Base-by-base conservation (phyloP, 441 rosid genomes). In the Biscutella laevigata region DNA sequence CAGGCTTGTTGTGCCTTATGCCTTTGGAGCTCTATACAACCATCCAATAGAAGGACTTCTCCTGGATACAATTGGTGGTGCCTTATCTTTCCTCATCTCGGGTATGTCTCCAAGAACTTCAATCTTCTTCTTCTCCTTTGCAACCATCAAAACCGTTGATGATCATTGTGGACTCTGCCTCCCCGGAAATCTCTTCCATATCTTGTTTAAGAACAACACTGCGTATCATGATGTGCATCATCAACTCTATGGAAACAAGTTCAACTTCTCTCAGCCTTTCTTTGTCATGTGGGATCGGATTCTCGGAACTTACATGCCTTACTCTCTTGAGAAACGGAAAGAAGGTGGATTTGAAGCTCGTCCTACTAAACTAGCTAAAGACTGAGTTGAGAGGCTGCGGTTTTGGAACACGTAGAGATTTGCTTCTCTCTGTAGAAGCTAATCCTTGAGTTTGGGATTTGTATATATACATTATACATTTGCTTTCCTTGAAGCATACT, bases 271-370 rank as follows among this genome's bases (percentile, higher is more conserved):
- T 10, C 57, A 48, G 41, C 57, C 64, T 14, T 48, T 59, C 48
- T 59, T 59, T 2, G 46, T 50, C 32, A 25, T 59, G 49, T 59
- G 64, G 64, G 56, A 59, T 59, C 39, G 26, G 48, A 14, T 59
- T 38, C 48, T 59, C 1, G 64, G 56, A 6, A 59, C 64, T 27
- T 59, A 48, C 4, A 47, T 59, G 64, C 64, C 64, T 37, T 37
- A 28, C 13, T 35, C 54, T 0, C 63, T 59, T 49, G 64, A 59
- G 57, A 59, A 39, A 27, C 13, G 49, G 5, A 16, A 21, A 48
- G 20, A 12, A 38, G 64, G 57, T 0, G 53, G 64, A 17, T 59
- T 49, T 40, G 64, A 59, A 39, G 57, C 57, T 20, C 42, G 57
- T 5, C 64, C 57, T 3, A 49, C 34, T 22, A 59, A 59, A 50